Evolutionary conservation across 768 basidiomycete species (phyloP), one percentile per base, ranked within the genome.

Genomic region (Nidularia sp.): DNA sequence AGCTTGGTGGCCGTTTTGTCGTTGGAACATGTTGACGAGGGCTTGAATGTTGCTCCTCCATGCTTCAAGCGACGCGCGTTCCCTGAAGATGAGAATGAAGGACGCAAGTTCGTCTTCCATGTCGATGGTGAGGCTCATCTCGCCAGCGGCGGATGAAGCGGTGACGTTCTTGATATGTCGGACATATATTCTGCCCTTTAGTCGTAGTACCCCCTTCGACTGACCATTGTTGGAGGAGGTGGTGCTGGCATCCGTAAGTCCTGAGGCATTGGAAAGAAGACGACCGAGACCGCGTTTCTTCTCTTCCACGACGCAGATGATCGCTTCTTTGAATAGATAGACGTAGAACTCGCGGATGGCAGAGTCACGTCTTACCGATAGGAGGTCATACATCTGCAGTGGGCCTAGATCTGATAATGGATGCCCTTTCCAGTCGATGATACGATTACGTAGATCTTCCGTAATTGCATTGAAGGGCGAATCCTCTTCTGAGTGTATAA

Each of bases 101-200:
- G 89, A 90, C 55, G 97, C 95, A 51, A 97, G 74, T 62, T 96
- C 93, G 64, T 98, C 96, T 71, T 94, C 92, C 94, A 99, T 98
- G 60, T 93, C 88, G 62, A 99, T 96, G 4, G 96, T 97, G 55
- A 98, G 77, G 64, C 92, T 95, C 73, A 97, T 79, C 67, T 96
- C 95, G 34, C 86, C 86, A 15, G 79, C 79, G 6, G 83, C 76
- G 2, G 86, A 87, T 34, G 85, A 85, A 53, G 93, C 88, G 31
- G 85, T 85, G 49, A 99, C 88, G 50, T 87, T 85, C 59, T 88
- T 87, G 69, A 99, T 94, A 69, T 98, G 96, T 25, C 90, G 83
- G 35, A 98, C 88, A 69, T 95, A 98, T 57, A 99, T 97, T 46
- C 95, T 79, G 0, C 97, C 97, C 63, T 97, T 98, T 39, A 98